Percentiles rank a stretch among this genome's conserved stretches.
These are phyloP conservation scores for Prunella vulgaris DNA, from an alignment of 257 asterid genomes.

Conservation along the genomic window DNA sequence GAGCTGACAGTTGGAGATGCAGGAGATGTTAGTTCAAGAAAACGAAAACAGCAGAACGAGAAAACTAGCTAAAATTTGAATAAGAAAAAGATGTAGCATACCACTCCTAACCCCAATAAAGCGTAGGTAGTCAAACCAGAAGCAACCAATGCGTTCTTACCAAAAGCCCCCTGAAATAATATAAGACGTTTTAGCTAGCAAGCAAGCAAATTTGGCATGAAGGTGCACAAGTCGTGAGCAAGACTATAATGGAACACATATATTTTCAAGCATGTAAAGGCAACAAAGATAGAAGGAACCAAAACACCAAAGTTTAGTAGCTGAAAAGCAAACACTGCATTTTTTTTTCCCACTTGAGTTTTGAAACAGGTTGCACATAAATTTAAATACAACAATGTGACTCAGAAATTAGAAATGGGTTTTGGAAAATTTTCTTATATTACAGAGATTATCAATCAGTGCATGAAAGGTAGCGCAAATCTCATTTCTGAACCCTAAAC, in stretches of 20 bases:
- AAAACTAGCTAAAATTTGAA: not conserved
- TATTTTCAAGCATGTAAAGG: not conserved
- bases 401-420: not conserved
- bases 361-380: not conserved
- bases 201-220: not conserved
- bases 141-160: constrained; percentile 54
- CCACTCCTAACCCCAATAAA: constrained; percentile 73
- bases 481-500: not conserved
- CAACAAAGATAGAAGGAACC: not conserved
- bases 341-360: not conserved
- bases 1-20: constrained; percentile 42
- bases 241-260: not conserved
- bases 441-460: not conserved
- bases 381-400: not conserved
- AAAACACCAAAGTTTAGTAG: not conserved
- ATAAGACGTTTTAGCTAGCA: not conserved
- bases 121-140: constrained; percentile 67
- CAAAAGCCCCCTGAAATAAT: constrained; percentile 62
- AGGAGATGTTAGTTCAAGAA: constrained; percentile 8
- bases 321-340: not conserved
- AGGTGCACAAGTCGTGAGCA: not conserved
- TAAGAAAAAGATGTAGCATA: constrained; percentile 25
- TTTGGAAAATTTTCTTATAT: not conserved
- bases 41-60: not conserved
- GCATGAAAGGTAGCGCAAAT: not conserved